A percentile compares a stretch with the other conserved stretches of the same genome.
Conservation (phyloP, 2,329 filamentous ascomycete species). For the Diaporthe sp. region DNA sequence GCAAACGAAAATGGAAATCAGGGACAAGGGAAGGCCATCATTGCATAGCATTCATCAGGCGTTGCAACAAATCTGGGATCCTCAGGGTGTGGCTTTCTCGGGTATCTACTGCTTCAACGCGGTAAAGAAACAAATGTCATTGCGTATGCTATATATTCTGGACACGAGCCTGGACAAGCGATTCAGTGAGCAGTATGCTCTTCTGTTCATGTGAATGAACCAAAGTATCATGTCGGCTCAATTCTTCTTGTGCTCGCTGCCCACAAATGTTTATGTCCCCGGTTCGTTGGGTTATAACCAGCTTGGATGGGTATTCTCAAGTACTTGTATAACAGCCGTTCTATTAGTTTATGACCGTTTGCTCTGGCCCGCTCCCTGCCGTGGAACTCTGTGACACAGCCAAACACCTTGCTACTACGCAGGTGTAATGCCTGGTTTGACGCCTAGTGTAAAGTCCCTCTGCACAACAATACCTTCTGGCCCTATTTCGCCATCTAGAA, state of each 20-base stretch:
- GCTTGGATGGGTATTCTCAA: not conserved
- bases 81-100: slow-evolving; percentile 49
- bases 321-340: not conserved
- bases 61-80: slow-evolving; percentile 48
- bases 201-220: not conserved
- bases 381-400: not conserved
- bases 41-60: slow-evolving; percentile 52
- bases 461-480: slow-evolving; percentile 29
- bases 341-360: no score
- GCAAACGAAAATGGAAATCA: slow-evolving; percentile 18
- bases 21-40: slow-evolving; percentile 42
- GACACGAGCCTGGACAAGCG: not conserved
- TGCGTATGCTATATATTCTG: not conserved
- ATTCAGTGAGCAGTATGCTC: not conserved
- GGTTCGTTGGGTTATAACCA: no score
- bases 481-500: slow-evolving; percentile 33
- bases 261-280: no score
- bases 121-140: slow-evolving; percentile 43
- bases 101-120: slow-evolving; percentile 57
- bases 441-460: slow-evolving; percentile 5
- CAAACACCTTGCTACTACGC: not conserved
- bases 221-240: not conserved
- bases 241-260: no score
- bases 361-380: no score
- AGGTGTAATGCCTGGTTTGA: not conserved